These are phyloP conservation scores for Talaromyces sp. DNA, from an alignment of 2,329 filamentous ascomycete genomes.

Conservation along the genomic window DNA sequence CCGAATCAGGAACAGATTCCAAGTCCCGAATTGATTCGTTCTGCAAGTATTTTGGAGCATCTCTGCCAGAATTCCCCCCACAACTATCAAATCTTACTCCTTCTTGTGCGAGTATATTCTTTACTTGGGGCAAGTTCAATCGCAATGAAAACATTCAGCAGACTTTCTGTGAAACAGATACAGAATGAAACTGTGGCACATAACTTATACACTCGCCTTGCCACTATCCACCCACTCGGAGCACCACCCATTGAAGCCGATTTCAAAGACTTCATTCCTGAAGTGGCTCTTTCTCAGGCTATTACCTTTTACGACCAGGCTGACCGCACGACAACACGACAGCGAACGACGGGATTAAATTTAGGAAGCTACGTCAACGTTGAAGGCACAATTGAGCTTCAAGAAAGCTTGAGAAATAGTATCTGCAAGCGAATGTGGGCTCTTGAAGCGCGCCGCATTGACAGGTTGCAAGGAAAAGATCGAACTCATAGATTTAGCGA, in stretches of 20 bases:
- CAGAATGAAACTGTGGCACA: constrained; percentile 49
- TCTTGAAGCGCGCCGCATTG: constrained; percentile 40
- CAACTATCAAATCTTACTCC: constrained; percentile 45
- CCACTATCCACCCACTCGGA: constrained; percentile 45
- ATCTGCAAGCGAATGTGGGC: constrained; percentile 43
- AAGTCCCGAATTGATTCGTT: constrained; percentile 35
- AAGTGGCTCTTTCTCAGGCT: constrained; percentile 38
- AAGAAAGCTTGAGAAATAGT: constrained; percentile 37
- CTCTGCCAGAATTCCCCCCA: constrained; percentile 43
- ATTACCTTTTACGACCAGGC: constrained; percentile 42
- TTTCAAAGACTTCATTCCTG: constrained; percentile 41
- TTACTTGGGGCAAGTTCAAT: constrained; percentile 45
- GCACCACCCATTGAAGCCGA: constrained; percentile 41
- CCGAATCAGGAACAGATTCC: constrained; percentile 23
- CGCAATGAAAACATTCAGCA: constrained; percentile 44
- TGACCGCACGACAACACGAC: constrained; percentile 35
- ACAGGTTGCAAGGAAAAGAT: constrained; percentile 39
- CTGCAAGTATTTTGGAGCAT: constrained; percentile 38
- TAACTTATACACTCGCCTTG: constrained; percentile 46
- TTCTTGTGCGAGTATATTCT: constrained; percentile 44
- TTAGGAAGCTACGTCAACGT: constrained; percentile 44
- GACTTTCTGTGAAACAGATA: constrained; percentile 47
- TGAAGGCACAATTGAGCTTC: constrained; percentile 41
- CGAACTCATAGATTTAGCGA: constrained; percentile 34
- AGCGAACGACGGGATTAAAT: constrained; percentile 38